A percentile compares a stretch with the other conserved stretches of the same genome.
Evolutionary conservation across 495 filamentous ascomycete genomes (phyloP).

Genomic region (Trichodelitschia bisporula): DNA sequence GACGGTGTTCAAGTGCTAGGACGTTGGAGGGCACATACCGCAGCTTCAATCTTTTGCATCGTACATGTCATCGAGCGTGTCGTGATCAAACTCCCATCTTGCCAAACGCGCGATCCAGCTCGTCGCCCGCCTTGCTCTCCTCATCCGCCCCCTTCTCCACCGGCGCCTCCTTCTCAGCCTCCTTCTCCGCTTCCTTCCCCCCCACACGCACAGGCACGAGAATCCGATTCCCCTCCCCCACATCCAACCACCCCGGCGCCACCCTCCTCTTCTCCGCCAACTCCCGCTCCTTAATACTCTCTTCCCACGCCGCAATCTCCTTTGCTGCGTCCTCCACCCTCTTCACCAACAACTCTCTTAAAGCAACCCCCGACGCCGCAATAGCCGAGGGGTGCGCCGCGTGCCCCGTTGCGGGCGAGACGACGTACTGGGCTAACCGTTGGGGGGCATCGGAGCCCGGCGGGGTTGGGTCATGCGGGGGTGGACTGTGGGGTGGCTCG

Average conservation of each 20-base stretch:
- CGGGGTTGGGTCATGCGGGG: slow-evolving; percentile 4
- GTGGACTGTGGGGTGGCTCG: slow-evolving; percentile 9
- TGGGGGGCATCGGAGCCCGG: slow-evolving; percentile 14
- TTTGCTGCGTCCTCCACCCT: slow-evolving; percentile 35
- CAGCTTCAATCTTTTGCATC: no score
- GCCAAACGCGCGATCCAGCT: slow-evolving; percentile 79
- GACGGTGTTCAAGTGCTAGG: no score
- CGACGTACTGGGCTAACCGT: slow-evolving; percentile 38
- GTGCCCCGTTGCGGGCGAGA: slow-evolving; percentile 44
- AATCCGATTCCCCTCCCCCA: slow-evolving; percentile 40
- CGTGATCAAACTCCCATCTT: no score
- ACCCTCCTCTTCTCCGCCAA: slow-evolving; percentile 77
- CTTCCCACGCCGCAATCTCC: slow-evolving; percentile 44
- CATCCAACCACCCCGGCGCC: slow-evolving; percentile 87
- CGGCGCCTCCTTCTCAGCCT: slow-evolving; percentile 5
- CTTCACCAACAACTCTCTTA: slow-evolving; percentile 48
- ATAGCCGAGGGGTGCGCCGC: slow-evolving; percentile 64
- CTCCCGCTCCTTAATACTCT: slow-evolving; percentile 45
- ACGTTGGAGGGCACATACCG: no score
- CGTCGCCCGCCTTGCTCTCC: slow-evolving; percentile 34
- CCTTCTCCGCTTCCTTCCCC: slow-evolving; percentile 3
- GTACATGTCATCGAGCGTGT: no score
- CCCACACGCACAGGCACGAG: slow-evolving; percentile 41
- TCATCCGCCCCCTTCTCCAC: slow-evolving; percentile 8
- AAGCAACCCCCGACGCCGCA: slow-evolving; percentile 47